Percentiles rank a stretch among this genome's conserved stretches.
Evolutionary conservation across 1,284 basidiomycete genomes (phyloP).

Genomic region (Irpex rosettiformis): DNA sequence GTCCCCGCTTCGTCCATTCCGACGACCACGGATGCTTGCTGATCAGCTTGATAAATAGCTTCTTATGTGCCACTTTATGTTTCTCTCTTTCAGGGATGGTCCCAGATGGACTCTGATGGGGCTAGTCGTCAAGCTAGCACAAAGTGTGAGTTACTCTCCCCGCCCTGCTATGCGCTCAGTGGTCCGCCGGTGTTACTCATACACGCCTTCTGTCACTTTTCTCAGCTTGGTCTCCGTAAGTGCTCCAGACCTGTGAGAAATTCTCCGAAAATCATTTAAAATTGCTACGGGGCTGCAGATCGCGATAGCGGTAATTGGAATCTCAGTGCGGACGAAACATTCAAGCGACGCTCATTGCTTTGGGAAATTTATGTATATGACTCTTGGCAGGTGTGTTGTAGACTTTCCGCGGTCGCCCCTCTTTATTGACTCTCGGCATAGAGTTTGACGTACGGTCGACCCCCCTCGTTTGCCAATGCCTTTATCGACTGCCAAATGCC

Average conservation of each 20-base stretch:
- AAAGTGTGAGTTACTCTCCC: slow-evolving; percentile 53
- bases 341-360: slow-evolving; percentile 56
- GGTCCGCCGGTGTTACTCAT: no score
- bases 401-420: not conserved
- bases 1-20: slow-evolving; percentile 11
- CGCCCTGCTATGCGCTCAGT: not conserved
- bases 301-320: slow-evolving; percentile 71
- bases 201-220: not conserved
- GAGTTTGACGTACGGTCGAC: slow-evolving; percentile 71
- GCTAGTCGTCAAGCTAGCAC: slow-evolving; percentile 61
- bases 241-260: slow-evolving; percentile 11
- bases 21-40: slow-evolving; percentile 30
- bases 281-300: slow-evolving; percentile 33
- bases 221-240: slow-evolving; percentile 65
- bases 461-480: slow-evolving; percentile 55
- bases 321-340: slow-evolving; percentile 52
- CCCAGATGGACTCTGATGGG: slow-evolving; percentile 70
- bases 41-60: slow-evolving; percentile 35
- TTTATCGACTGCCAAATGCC: slow-evolving; percentile 63
- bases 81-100: slow-evolving; percentile 59
- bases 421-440: slow-evolving; percentile 24
- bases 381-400: slow-evolving; percentile 56
- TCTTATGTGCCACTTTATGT: slow-evolving; percentile 73
- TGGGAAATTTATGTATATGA: slow-evolving; percentile 68
- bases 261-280: slow-evolving; percentile 4